A percentile compares a stretch with the other conserved stretches of the same genome.
These are phyloP conservation scores for Fraxinus platypoda DNA, from an alignment of 305 asterid genomes.

Conservation along the genomic window DNA sequence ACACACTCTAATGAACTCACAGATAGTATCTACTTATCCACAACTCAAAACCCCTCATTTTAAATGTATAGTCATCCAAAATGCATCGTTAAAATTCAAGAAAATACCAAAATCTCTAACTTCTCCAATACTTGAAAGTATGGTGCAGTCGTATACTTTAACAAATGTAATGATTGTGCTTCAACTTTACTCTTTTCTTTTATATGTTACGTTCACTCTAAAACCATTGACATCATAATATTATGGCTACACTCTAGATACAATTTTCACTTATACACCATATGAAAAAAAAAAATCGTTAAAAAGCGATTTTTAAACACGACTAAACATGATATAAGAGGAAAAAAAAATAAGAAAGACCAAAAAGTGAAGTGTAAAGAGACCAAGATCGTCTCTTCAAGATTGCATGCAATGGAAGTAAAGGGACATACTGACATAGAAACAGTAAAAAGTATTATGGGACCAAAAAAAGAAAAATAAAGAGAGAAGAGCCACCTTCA, in stretches of 20 bases:
- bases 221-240: neutral
- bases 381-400: neutral
- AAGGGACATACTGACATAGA: neutral
- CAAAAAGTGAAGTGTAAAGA: neutral
- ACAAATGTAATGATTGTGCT: neutral
- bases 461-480: neutral
- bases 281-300: neutral
- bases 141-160: neutral
- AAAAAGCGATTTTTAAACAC: neutral
- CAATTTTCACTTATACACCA: neutral
- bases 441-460: neutral
- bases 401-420: neutral
- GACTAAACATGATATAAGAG: neutral
- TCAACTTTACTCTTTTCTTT: constrained; percentile 8
- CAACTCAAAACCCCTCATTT: too few species aligned
- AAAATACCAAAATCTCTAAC: constrained; percentile 14
- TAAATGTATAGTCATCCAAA: constrained; percentile 21
- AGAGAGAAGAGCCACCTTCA: neutral
- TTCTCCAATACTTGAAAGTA: constrained; percentile 8
- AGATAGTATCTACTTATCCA: neutral
- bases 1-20: neutral
- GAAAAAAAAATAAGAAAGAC: neutral
- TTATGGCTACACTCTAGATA: neutral
- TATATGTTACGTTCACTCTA: neutral
- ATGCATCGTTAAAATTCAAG: neutral